Evolutionary conservation across 169 alveolate genomes (phyloP), one percentile per base, ranked within the genome.

Genomic region (Cryptosporidium tyzzeri): DNA sequence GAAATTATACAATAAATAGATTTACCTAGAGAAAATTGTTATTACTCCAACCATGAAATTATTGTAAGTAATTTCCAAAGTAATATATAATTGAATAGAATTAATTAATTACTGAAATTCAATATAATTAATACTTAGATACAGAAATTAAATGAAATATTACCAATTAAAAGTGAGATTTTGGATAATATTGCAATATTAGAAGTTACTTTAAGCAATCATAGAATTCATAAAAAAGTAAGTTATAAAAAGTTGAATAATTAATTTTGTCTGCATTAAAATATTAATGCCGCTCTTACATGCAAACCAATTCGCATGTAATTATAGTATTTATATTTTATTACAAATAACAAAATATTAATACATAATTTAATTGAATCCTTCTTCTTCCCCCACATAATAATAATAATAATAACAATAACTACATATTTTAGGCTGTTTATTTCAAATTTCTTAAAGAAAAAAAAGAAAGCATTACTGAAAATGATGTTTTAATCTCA

Each of bases 151-250:
- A n/a, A 39, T 29, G 51, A 59, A n/a, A 7, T 73, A 2, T 53
- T 73, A 16, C 86, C 86, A 31, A 39, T 73, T 33, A 3, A 73
- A 44, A 73, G 86, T 41, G 86, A 73, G 44, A 18, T 73, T 31
- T 16, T 73, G 9, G 86, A 73, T 59, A 73, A 73, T 55, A 73
- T 73, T 55, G 86, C 71, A 35, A 41, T 73, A 12, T 31, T 73
- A 26, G 71, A 73, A 41, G 51, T 73, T 51, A 23, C 68, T 14
- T 33, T 45, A 59, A 35, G 58, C 7, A 73, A 53, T 35, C 26
- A 50, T 3, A 12, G 37, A 18, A 21, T 37, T 53, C 23, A 37
- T 1, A 73, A 73, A 59, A 73, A 73, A 50, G 86, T 73, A 53
- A 33, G 86, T 73, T 70, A 37, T 0, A 45, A 26, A 10, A n/a